Conservation (phyloP, 129 eudicot species). For the Lactuca saligna region DNA sequence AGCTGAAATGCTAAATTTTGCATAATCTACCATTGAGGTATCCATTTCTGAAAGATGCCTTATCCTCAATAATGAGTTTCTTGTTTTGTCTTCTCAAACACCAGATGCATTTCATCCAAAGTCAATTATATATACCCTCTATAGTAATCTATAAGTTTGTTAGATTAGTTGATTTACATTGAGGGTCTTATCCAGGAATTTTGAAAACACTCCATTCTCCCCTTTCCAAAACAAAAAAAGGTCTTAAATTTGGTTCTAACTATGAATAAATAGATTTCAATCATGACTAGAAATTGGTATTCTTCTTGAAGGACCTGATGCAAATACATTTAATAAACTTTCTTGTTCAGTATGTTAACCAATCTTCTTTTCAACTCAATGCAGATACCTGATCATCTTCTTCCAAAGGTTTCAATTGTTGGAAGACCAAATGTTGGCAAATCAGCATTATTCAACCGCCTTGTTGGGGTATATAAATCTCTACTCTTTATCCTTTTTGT, state of each 20-base stretch:
- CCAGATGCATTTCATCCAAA: not conserved
- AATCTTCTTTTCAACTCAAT: slow-evolving; percentile 7
- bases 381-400: slow-evolving; percentile 94
- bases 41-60: slow-evolving; percentile 6
- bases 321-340: slow-evolving; percentile 1
- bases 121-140: not conserved
- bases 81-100: slow-evolving; percentile 7
- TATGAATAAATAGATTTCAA: not conserved
- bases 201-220: not conserved
- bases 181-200: slow-evolving; percentile 5
- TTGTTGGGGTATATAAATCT: slow-evolving; percentile 84
- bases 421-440: slow-evolving; percentile 99
- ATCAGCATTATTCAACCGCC: slow-evolving; percentile 94
- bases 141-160: not conserved
- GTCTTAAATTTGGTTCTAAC: not conserved
- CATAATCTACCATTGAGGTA: not conserved
- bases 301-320: slow-evolving; percentile 12
- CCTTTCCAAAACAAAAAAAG: slow-evolving; percentile 5
- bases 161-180: not conserved
- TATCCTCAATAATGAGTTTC: slow-evolving; percentile 5
- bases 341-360: slow-evolving; percentile 21
- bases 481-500: slow-evolving; percentile 6
- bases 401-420: slow-evolving; percentile 88
- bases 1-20: slow-evolving; percentile 6
- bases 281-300: not conserved